Conservation (phyloP, 805 yeast genomes). For the Candida stauntonica region DNA sequence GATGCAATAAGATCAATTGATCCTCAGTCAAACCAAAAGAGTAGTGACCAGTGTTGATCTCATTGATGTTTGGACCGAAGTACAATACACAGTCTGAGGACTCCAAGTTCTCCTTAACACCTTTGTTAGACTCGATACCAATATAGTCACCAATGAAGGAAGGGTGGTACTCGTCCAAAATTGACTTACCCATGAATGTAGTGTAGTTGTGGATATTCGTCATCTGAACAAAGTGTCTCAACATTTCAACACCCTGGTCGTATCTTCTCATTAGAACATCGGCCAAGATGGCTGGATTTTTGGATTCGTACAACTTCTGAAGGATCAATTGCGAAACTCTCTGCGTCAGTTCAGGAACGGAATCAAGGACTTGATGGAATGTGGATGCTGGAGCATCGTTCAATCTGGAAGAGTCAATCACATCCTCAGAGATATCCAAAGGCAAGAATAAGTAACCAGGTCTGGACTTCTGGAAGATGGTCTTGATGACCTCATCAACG, state of each 20-base stretch:
- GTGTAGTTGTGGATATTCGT: constrained; percentile 51
- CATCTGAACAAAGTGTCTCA: constrained; percentile 43
- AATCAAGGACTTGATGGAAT: constrained; percentile 21
- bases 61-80: constrained; percentile 65
- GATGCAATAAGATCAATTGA: constrained; percentile 46
- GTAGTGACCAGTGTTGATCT: constrained; percentile 66
- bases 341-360: constrained; percentile 27
- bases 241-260: constrained; percentile 36
- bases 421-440: constrained; percentile 51
- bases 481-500: constrained; percentile 62
- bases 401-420: constrained; percentile 37
- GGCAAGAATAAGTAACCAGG: constrained; percentile 88
- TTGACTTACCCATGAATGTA: constrained; percentile 67
- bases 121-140: constrained; percentile 51
- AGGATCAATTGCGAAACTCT: constrained; percentile 43
- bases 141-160: constrained; percentile 69
- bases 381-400: constrained; percentile 26
- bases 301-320: constrained; percentile 44
- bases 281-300: constrained; percentile 61
- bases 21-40: constrained; percentile 42
- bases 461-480: constrained; percentile 52
- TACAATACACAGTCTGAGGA: constrained; percentile 64
- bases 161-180: constrained; percentile 63
- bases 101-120: constrained; percentile 45
- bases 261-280: constrained; percentile 70